Base-by-base conservation (phyloP, 495 filamentous ascomycete species). In the Penicillium cataractarum region DNA sequence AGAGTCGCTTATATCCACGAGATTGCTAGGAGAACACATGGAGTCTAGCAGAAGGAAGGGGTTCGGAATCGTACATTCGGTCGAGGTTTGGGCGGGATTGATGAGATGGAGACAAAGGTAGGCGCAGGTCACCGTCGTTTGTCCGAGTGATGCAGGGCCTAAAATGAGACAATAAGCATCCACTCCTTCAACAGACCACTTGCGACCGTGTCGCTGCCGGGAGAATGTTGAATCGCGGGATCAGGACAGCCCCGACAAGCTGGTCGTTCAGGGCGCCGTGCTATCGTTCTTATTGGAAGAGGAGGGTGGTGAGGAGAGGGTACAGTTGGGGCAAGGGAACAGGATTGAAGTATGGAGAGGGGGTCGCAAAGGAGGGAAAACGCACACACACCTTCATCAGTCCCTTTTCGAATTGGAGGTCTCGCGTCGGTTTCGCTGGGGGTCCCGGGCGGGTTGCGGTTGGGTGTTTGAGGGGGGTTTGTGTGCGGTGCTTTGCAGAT, bases 1-100 rank as follows among this genome's bases (percentile, higher is more conserved):
- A 66, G 60, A 58, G 68, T 69, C 68, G 70, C 63, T 71, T 70
- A 72, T 69, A 66, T 73, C 70, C 67, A 74, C 63, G 65, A 69
- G 64, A 56, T 69, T 68, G 71, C 71, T 77, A 78, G 68, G 62
- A 74, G 75, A 75, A 77, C 75, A 73, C 79, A 82, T 82, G 78
- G 79, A 76, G 79, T 76, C 73, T 69, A 68, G 62, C 56, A 42
- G 62, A 63, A 65, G 62, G 64, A 63, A 71, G 65, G 64, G 65
- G 70, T 58, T 64, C 61, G 58, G 55, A 65, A 57, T 58, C 60
- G 57, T 65, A 67, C 65, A 69, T 70, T 63, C 70, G 72, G 71
- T 67, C 63, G 65, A 65, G 66, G 62, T 3, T 54, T 42, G 60
- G 58, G 64, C 48, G 60, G 53, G 65, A 60, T 26, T 29, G 55